Percentiles rank a stretch among this genome's conserved stretches.
These are phyloP conservation scores for Penicillium angulare DNA, from an alignment of 495 filamentous ascomycete species.

Conservation along the genomic window DNA sequence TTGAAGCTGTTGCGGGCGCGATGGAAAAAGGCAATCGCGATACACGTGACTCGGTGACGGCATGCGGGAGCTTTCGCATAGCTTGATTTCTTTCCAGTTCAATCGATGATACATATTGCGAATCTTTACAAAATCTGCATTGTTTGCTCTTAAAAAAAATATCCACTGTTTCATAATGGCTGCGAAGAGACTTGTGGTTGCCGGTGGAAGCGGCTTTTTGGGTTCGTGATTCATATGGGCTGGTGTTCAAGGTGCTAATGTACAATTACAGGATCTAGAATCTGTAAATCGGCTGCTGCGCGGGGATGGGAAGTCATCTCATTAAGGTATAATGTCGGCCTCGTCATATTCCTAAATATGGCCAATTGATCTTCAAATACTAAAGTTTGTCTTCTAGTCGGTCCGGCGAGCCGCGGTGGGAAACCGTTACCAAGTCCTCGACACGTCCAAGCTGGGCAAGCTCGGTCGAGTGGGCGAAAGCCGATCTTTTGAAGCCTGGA, in stretches of 20 bases:
- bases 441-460: constrained; percentile 76
- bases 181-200: constrained; percentile 77
- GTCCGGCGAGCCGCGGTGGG: constrained; percentile 85
- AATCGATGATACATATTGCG: neutral
- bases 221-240: constrained; percentile 40
- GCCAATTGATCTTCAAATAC: constrained; percentile 1
- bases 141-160: neutral
- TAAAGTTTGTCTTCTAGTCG: constrained; percentile 53
- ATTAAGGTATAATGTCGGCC: constrained; percentile 60
- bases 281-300: constrained; percentile 82
- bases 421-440: constrained; percentile 67
- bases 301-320: constrained; percentile 88
- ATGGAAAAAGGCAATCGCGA: constrained; percentile 5
- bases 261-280: constrained; percentile 62
- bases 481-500: constrained; percentile 77
- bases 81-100: constrained; percentile 9
- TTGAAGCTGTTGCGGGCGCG: constrained; percentile 2
- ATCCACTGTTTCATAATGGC: constrained; percentile 42
- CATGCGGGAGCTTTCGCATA: constrained; percentile 16
- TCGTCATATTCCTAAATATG: neutral
- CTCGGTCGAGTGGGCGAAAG: constrained; percentile 80
- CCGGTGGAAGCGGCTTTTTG: constrained; percentile 92
- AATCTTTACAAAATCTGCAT: neutral
- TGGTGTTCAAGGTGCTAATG: constrained; percentile 8
- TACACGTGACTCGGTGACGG: constrained; percentile 23